Evolutionary conservation across 139 green algal species (phyloP), one percentile per base, ranked within the genome.

Genomic region (Picochlorum sp.): DNA sequence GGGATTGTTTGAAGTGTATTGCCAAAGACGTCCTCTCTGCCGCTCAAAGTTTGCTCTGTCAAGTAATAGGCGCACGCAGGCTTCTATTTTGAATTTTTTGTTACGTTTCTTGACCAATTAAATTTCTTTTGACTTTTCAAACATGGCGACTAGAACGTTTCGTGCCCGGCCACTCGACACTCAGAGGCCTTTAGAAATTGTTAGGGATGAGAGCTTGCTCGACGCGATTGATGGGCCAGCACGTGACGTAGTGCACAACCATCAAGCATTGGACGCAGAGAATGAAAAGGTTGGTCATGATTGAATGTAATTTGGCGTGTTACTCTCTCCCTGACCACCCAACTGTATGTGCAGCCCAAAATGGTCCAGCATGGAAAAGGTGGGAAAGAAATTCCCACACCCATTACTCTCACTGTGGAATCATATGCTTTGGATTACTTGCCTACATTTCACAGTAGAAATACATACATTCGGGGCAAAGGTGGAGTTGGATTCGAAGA

Each of bases 351-450:
- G 21, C 51, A 37, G 20, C 51, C n/a, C 13, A 30, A 32, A 32
- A 59, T 37, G 21, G 23, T 59, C 1, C 13, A 32, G 15, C 21
- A 59, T 8, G 51, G 15, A n/a, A 59, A 59, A 20, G 51, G 11
- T 30, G 60, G 49, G 38, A 77, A 76, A 47, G 80, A 85, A 45
- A 95, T 95, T 20, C 88, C 88, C 9, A 86, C 86, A 21, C 88
- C 88, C 0, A 79, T 80, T 18, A 78, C 90, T 3, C 61, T 63
- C 2, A 49, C 66, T 1, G 76, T 95, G 1, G 64, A 80, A 0
- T 83, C 77, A 0, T 92, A 94, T 58, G 75, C 74, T 20, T 63
- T 71, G 3, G 88, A 95, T 51, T 95, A 95, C 73, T 68, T 94
- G 59, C 88, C 88, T 1, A 60, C 78, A 2, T 89, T 81, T 52